These are phyloP conservation scores for Chytriomyces confervae DNA, from an alignment of 192 early-diverging fungal genomes.

Conservation along the genomic window DNA sequence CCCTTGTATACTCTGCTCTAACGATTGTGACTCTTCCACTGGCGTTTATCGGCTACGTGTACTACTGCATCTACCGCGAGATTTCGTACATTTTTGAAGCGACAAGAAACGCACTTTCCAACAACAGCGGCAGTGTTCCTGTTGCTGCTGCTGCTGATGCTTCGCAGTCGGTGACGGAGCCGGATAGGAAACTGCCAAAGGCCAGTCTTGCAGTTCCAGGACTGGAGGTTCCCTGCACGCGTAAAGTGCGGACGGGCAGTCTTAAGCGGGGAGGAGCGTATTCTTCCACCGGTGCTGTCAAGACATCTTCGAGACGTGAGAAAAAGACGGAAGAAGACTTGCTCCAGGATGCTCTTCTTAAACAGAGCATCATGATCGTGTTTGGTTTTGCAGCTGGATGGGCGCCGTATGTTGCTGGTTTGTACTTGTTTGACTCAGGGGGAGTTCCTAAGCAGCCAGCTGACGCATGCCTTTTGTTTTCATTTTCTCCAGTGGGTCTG, in stretches of 20 bases:
- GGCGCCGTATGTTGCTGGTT: not conserved
- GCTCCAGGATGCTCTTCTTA: not conserved
- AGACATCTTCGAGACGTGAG: not conserved
- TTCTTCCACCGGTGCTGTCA: not conserved
- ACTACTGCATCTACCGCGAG: not conserved
- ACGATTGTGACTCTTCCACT: not conserved
- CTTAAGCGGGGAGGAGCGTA: no score
- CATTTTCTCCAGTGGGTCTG: not conserved
- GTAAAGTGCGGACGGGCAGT: no score
- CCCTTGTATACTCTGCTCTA: not conserved
- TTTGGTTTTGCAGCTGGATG: not conserved
- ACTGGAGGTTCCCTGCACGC: no score
- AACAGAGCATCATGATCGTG: constrained; percentile 1
- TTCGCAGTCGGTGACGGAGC: no score
- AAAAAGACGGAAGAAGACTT: not conserved
- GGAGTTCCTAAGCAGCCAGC: no score
- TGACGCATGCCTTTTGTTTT: no score
- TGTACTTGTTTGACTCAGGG: no score
- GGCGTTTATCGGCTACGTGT: not conserved
- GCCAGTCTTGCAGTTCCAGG: no score
- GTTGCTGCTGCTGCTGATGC: no score
- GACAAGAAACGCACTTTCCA: not conserved
- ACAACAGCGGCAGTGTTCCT: not conserved
- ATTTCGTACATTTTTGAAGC: not conserved
- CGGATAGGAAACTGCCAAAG: no score